These are phyloP conservation scores for Wickerhamomyces sp. DNA, from an alignment of 1,139 yeast genomes.

Conservation along the genomic window DNA sequence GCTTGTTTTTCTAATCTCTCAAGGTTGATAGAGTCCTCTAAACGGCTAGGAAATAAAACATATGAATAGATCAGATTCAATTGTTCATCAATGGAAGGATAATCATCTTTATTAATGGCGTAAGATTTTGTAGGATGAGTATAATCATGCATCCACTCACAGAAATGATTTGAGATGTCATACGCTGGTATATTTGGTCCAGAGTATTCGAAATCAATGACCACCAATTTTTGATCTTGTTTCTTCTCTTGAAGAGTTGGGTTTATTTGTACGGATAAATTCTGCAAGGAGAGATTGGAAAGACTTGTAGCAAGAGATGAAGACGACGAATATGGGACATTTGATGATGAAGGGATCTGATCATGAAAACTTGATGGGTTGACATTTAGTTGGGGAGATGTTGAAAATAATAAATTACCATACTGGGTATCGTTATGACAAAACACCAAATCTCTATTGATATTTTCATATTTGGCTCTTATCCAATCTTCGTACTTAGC, in stretches of 20 bases:
- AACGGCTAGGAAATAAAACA: constrained; percentile 31
- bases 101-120: constrained; percentile 48
- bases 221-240: constrained; percentile 77
- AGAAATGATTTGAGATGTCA: constrained; percentile 84
- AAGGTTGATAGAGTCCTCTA: constrained; percentile 21
- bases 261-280: constrained; percentile 25
- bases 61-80: constrained; percentile 71
- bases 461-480: constrained; percentile 40
- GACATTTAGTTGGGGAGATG: constrained; percentile 26
- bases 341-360: constrained; percentile 11
- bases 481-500: constrained; percentile 60
- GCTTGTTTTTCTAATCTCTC: constrained; percentile 49
- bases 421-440: constrained; percentile 97
- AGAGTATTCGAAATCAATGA: constrained; percentile 93
- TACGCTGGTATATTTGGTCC: constrained; percentile 91
- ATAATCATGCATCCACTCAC: constrained; percentile 97
- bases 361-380: not conserved
- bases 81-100: constrained; percentile 66
- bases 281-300: constrained; percentile 30
- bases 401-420: constrained; percentile 69
- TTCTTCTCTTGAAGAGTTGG: constrained; percentile 33
- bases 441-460: constrained; percentile 52
- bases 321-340: constrained; percentile 11
- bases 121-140: constrained; percentile 63
- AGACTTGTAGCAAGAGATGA: constrained; percentile 26